Evolutionary conservation across 2,329 filamentous ascomycete genomes (phyloP), one percentile per base, ranked within the genome.

Genomic region (Fusarium pilosicola): DNA sequence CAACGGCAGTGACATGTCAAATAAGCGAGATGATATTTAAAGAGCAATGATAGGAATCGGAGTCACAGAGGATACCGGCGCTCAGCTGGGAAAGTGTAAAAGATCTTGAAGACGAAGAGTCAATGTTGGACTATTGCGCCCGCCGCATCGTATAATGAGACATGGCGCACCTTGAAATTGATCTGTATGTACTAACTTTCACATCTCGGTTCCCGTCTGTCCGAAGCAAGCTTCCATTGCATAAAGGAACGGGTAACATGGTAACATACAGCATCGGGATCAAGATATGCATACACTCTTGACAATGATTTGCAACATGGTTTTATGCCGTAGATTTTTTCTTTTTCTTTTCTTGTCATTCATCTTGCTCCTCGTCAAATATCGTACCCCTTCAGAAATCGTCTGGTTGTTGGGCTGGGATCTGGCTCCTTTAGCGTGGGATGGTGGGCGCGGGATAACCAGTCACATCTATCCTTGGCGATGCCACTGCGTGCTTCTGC

Each of bases 391-490:
- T 57, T 38, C 20, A 39, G 24, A 38, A 60, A 20, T 67, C 32
- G 49, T 63, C 49, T 26, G 55, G 10, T 52, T 58, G 49, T 66
- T 65, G 70, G 60, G 65, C 49, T 59, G 67, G 60, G 61, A 49
- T 70, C 36, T 28, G 34, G 51, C 34, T 55, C 34, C 51, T 39
- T 51, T 71, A 66, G 68, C 51, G 68, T 49, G 56, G 66, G 51
- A 56, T 68, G 55, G 66, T 68, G 57, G 64, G 13, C 44, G 49
- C 36, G 41, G 62, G 59, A 64, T 44, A 71, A 41, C 71, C 71
- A 74, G 54, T 74, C 58, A 74, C 34, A 38, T 24, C 38, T 22
- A 44, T 30, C 42, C 67, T 74, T 74, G 71, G 71, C 71, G 51
- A 67, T 71, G 62, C 66, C 71, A 57, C 49, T 38, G 67, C 62